Conservation (phyloP, 495 filamentous ascomycete species). For the Recurvomyces mirabilis region DNA sequence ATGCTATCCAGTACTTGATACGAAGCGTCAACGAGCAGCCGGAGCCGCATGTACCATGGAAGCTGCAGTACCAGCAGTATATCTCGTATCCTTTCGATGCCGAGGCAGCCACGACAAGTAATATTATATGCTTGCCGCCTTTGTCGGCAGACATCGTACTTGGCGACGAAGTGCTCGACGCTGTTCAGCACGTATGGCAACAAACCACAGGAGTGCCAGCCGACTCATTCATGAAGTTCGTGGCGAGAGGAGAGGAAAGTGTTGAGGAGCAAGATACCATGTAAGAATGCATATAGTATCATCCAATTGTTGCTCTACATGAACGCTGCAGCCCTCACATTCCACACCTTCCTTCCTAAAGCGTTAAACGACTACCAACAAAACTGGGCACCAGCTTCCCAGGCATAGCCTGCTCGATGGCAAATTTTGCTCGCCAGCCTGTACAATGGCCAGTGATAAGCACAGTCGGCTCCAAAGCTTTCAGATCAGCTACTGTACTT, state of each 20-base stretch:
- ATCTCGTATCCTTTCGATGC: neutral
- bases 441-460: constrained; percentile 51
- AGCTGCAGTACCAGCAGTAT: constrained; percentile 45
- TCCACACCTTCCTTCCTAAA: too few relatives aligned
- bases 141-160: constrained; percentile 53
- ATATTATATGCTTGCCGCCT: constrained; percentile 39
- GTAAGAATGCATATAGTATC: too few relatives aligned
- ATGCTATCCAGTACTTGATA: constrained; percentile 47
- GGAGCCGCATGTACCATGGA: constrained; percentile 44
- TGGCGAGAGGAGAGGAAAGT: constrained; percentile 2
- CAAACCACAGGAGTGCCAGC: constrained; percentile 43
- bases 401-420: constrained; percentile 46
- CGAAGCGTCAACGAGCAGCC: constrained; percentile 26
- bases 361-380: constrained; percentile 44
- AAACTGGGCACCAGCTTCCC: constrained; percentile 46
- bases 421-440: constrained; percentile 51
- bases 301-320: too few relatives aligned
- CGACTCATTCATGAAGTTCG: constrained; percentile 55
- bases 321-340: too few relatives aligned
- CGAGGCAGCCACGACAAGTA: neutral
- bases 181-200: constrained; percentile 54
- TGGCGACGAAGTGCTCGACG: constrained; percentile 51
- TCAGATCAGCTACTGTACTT: constrained; percentile 41
- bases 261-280: constrained; percentile 11
- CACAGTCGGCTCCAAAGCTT: constrained; percentile 41